Base-by-base conservation (phyloP, 164 flowering plant species). In the Aristolochia contorta region DNA sequence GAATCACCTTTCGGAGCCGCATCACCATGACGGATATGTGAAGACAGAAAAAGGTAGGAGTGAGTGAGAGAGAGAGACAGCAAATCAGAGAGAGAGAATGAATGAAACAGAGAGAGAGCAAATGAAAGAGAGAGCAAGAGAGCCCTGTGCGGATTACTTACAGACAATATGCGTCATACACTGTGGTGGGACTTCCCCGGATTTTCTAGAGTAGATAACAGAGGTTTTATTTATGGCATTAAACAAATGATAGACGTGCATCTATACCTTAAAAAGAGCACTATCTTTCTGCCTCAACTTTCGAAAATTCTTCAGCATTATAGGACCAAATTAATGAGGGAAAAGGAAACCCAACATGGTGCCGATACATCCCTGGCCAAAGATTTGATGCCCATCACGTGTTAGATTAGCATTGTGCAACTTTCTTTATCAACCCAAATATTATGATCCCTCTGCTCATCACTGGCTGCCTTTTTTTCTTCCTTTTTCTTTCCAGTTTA, bases 251-350 rank as follows among this genome's bases (percentile, higher is more conserved):
- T 33, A 58, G 32, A 46, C 5, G 50, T 58, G 50, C n/a, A 58
- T 22, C 45, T 46, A 58, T 58, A 45, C 61, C 61, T 58, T 58
- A 37, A 45, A 58, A 58, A 58, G 21, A 45, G 24, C 37, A 43
- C 61, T 43, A 58, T n/a, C 61, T 43, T 23, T 45, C 43, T 18
- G 53, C 53, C 22, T 49, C 20, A 49, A 49, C 53, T 49, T 49
- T 49, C 7, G 20, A 49, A 49, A 49, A 49, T 49, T 18, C 53
- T 18, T 20, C 19, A 13, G 53, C 53, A 49, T 49, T 2, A 49
- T 20, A 12, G 22, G 53, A 20, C 53, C 53, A 49, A 18, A 18
- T 49, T 18, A 18, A 49, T 18, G 22, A 18, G n/a, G 19, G 53
- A 20, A 49, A 49, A 49, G 19, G 20, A 4, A 49, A 49, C 53